Base-by-base conservation (phyloP, 2,329 filamentous ascomycete species). In the Clonostachys byssicola region DNA sequence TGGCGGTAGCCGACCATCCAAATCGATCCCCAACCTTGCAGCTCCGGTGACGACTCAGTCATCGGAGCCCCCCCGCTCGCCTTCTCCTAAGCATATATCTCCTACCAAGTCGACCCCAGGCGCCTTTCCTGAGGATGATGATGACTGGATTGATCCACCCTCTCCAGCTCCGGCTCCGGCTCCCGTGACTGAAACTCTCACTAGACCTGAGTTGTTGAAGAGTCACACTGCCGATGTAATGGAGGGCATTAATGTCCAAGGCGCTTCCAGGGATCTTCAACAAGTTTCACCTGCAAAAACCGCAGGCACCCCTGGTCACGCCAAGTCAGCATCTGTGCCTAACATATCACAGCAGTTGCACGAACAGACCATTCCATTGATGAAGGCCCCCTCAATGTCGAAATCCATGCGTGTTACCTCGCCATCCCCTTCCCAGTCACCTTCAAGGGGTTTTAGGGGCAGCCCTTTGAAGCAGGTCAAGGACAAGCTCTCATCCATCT, bases 381-480 rank as follows among this genome's bases (percentile, higher is more conserved):
- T 82, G 52, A 89, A 88, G 64, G 73, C 74, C 2, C 71, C 78
- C 12, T 85, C 85, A 0, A 75, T 80, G 3, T 83, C 83, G 0
- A 81, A 82, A 30, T 30, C 23, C 23, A 30, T 30, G 23, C 23
- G 23, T 4, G 23, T 50, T 73, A 77, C 13, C 34, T 16, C 7
- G 61, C 72, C 16, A 63, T 77, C 78, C 63, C 70, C 77, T 52
- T 63, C 70, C 4, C 83, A 81, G 54, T 83, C 81, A 2, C 79
- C 80, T 0, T 73, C 77, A 6, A 70, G 80, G 47, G 70, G 62
- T 43, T 73, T 80, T 56, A 74, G 77, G 8, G 91, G 95, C 54
- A 92, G 87, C 49, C 90, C 90, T 6, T 67, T 96, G 49, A 96
- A 92, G 65, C 90, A 94, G 45, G 92, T 94, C 30, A 97, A 96